Evolutionary conservation across 495 filamentous ascomycete genomes (phyloP), one percentile per base, ranked within the genome.

Genomic region (Penicillium samsonianum): DNA sequence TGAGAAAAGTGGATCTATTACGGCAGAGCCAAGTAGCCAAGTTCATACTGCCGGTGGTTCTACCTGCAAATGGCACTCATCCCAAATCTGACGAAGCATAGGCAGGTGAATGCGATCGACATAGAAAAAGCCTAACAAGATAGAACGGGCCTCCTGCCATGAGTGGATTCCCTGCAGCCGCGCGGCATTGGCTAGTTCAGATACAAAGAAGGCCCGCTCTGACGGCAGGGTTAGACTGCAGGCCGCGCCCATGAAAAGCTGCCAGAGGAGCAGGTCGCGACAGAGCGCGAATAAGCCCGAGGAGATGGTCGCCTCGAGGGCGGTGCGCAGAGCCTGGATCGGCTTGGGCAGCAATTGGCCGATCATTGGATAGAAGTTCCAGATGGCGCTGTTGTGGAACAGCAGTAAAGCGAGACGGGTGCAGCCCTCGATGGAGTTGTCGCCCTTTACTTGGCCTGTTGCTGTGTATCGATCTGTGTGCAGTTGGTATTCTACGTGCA

Each of bases 361-460:
- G 5, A 77, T 63, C 48, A 67, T 59, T 2, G 77, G 77, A 58
- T 78, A 79, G 58, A 78, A 79, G 48, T 64, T 70, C 77, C 77
- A 79, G 57, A 78, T 76, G 33, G 67, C 67, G 35, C 64, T 76
- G 62, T 78, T 79, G 65, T 79, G 77, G 67, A 75, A 79, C 6
- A 77, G 57, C 2, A 79, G 67, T 43, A 72, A 72, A 19, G 75
- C 75, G 9, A 78, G 69, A 19, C 77, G 77, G 25, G 67, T 65
- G 57, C 73, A 73, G 48, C 77, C 77, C 53, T 78, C 75, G 60
- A 78, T 76, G 8, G 70, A 70, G 57, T 72, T 68, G 55, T 79
- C 77, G 10, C 83, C 84, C 50, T 80, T 82, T 10, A 84, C 77
- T 16, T 82, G 83, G 41, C 85, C 85, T 50, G 83, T 84, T 31